Base-by-base conservation (phyloP, 805 yeast genomes). In the Debaryomyces hansenii region DNA sequence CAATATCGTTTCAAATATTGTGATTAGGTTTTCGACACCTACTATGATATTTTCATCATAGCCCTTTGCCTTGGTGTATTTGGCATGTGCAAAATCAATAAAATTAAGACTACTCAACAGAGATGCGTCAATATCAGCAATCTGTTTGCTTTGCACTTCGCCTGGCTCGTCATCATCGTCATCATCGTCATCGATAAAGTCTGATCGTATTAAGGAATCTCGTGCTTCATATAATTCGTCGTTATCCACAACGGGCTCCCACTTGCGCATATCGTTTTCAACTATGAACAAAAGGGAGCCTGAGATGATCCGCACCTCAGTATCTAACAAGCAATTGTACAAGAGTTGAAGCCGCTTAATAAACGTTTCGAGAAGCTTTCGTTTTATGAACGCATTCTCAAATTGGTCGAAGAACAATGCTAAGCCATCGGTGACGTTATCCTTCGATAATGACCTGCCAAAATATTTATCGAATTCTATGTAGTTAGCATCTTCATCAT, bases 21-120 rank as follows among this genome's bases (percentile, higher is more conserved):
- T 52, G 5, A 86, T 67, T 42, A 90, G 62, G 51, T 78, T 83
- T 53, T 83, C 85, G 1, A 91, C 69, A 0, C 97, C 98, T 11
- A 66, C 68, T 2, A 90, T 61, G 2, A 84, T 67, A 58, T 87
- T 86, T 39, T 80, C 87, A 63, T 90, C 97, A 15, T 78, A 78
- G 0, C 90, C 90, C 47, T 75, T 47, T 0, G 85, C 87, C 0
- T 83, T 82, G 0, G 77, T 74, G 48, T 78, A 67, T 50, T 70
- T 78, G 0, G 97, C 80, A 62, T 94, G 98, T 0, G 97, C 97
- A 71, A 94, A 90, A 64, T 94, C 99, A 5, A 94, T 90, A 41
- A 91, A 57, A 33, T 82, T 76, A 43, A 90, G 67, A 5, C 79
- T 67, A 49, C 91, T 84, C 41, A 88, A 60, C 0, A 77, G 70